phyloP scores from a whole-genome alignment of 306 rosid genomes.

The Dalbergia cochinchinensis region DNA sequence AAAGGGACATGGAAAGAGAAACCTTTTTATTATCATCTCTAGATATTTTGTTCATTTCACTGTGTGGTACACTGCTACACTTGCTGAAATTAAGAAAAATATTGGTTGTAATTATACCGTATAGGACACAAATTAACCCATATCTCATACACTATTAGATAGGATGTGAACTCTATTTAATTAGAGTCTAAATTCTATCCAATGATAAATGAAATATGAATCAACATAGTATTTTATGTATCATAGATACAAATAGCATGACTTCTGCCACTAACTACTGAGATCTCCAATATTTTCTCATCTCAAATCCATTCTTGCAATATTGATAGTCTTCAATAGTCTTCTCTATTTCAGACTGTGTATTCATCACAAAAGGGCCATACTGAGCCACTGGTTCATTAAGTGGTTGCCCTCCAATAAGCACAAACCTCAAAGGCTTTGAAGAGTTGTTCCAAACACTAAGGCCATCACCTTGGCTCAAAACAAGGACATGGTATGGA shows the following conservation, averaged over 20 bases:
- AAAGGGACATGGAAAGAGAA: not conserved
- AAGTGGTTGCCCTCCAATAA: conserved; percentile 82
- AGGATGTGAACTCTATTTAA: too few species aligned
- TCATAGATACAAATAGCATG: too few species aligned
- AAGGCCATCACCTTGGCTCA: conserved; percentile 75
- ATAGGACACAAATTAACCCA: too few species aligned
- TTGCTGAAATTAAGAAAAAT: too few species aligned
- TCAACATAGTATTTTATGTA: too few species aligned
- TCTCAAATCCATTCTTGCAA: conserved; percentile 82
- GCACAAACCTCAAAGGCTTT: conserved; percentile 66
- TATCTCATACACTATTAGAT: too few species aligned
- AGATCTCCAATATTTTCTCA: conserved; percentile 79
- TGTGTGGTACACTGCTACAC: not conserved
- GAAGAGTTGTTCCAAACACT: conserved; percentile 89
- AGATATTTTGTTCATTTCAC: conserved; percentile 14
- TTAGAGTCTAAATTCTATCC: too few species aligned
- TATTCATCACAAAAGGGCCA: conserved; percentile 97
- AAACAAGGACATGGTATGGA: conserved; percentile 72
- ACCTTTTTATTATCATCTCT: conserved; percentile 22
- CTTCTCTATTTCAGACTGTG: conserved; percentile 83
- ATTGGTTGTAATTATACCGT: too few species aligned
- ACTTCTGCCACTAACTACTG: conserved; percentile 49
- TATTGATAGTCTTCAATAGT: conserved; percentile 80
- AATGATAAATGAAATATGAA: too few species aligned
- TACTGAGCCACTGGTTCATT: conserved; percentile 86